Conservation (phyloP, 345 rosid species). For the Euphorbia peplus region DNA sequence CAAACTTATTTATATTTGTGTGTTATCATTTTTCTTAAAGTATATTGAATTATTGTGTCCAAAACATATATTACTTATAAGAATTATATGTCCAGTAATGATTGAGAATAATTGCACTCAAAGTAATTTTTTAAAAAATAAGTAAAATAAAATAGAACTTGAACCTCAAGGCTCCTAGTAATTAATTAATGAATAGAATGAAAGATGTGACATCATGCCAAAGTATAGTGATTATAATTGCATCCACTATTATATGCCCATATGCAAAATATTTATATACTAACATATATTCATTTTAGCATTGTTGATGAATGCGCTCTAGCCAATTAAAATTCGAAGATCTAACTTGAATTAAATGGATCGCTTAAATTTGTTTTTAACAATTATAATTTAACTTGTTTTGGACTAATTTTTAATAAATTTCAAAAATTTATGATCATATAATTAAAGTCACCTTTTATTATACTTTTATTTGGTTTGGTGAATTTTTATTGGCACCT, state of each 20-base stretch:
- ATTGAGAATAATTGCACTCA: neutral
- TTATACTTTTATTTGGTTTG: too few species aligned
- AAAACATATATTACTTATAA: neutral
- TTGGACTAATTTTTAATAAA: too few species aligned
- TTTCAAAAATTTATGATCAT: too few species aligned
- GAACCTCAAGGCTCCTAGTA: neutral
- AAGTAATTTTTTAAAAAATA: neutral
- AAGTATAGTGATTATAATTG: neutral
- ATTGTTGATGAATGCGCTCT: too few species aligned
- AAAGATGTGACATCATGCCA: constrained; percentile 6
- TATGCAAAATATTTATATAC: neutral
- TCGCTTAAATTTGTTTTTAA: too few species aligned
- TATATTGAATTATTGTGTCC: neutral
- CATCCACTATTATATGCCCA: neutral
- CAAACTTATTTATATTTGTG: too few species aligned
- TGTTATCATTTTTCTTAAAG: neutral
- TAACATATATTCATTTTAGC: too few species aligned
- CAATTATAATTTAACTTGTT: too few species aligned
- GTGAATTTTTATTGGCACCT: too few species aligned
- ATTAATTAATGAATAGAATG: neutral
- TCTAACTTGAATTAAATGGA: too few species aligned
- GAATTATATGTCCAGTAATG: neutral
- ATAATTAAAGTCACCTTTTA: too few species aligned
- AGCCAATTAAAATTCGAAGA: too few species aligned
- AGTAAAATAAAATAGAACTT: neutral